Evolutionary conservation across 257 asterid genomes (phyloP).

Genomic region (Capsicum pubescens): DNA sequence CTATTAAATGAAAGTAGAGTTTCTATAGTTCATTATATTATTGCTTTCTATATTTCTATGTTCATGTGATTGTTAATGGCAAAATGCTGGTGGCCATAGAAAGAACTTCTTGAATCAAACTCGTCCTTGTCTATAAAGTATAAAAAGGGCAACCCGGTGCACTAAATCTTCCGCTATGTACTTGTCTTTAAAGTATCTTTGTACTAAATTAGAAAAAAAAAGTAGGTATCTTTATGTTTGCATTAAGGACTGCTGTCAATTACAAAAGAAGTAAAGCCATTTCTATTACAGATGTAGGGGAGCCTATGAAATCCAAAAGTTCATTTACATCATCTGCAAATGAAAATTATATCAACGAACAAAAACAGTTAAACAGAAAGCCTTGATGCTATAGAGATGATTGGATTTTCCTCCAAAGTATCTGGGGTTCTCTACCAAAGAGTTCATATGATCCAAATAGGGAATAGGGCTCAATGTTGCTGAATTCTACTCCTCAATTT

Average conservation of each 20-base stretch:
- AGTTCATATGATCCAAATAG: not conserved
- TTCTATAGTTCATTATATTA: not conserved
- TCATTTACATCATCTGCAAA: constrained; percentile 16
- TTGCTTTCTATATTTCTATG: not conserved
- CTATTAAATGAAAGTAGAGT: not conserved
- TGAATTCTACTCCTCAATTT: too few species aligned
- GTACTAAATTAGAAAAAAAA: not conserved
- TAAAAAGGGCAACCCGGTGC: too few species aligned
- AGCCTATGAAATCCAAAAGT: not conserved
- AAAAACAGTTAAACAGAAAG: not conserved
- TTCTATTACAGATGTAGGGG: not conserved
- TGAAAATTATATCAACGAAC: not conserved
- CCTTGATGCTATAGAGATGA: not conserved
- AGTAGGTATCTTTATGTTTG: not conserved
- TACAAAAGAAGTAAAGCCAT: constrained; percentile 5
- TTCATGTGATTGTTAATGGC: constrained; percentile 15
- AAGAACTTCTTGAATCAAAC: not conserved
- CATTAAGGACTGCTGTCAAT: not conserved
- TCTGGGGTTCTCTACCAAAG: not conserved
- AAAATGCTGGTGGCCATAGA: not conserved
- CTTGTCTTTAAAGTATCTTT: not conserved
- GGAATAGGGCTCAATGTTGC: not conserved
- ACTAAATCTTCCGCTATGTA: too few species aligned
- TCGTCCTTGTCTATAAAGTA: not conserved
- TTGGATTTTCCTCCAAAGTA: constrained; percentile 7